These are phyloP conservation scores for Cercospora zeae-maydis DNA, from an alignment of 2,329 filamentous ascomycete species.

Conservation along the genomic window DNA sequence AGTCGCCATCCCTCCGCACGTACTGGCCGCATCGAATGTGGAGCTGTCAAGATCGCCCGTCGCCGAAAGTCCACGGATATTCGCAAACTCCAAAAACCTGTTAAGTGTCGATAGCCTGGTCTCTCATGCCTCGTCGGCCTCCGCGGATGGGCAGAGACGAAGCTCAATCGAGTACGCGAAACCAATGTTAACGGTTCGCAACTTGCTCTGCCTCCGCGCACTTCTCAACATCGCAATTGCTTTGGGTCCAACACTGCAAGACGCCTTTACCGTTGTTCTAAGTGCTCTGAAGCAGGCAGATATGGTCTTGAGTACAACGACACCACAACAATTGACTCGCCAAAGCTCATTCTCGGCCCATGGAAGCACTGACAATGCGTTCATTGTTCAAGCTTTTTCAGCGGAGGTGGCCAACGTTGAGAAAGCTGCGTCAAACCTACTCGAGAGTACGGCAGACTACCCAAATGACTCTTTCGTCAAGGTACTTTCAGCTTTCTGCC, in stretches of 20 bases:
- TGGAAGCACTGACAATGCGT: slow-evolving; percentile 27
- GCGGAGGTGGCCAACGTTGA: slow-evolving; percentile 85
- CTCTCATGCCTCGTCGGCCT: slow-evolving; percentile 52
- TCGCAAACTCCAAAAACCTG: slow-evolving; percentile 68
- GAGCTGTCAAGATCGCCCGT: slow-evolving; percentile 33
- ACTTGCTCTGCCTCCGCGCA: slow-evolving; percentile 83
- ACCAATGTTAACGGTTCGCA: slow-evolving; percentile 73
- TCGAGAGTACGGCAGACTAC: slow-evolving; percentile 91
- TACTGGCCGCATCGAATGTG: slow-evolving; percentile 42
- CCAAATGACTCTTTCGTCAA: slow-evolving; percentile 76
- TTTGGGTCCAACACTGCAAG: slow-evolving; percentile 77
- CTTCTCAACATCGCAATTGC: slow-evolving; percentile 95
- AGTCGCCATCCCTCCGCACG: slow-evolving; percentile 81
- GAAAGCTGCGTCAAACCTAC: slow-evolving; percentile 75
- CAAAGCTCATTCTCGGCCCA: slow-evolving; percentile 20
- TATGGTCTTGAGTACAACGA: slow-evolving; percentile 64
- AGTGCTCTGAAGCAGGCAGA: slow-evolving; percentile 92
- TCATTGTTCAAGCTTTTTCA: slow-evolving; percentile 49
- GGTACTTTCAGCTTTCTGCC: slow-evolving; percentile 71
- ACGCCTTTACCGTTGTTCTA: slow-evolving; percentile 85
- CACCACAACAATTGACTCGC: slow-evolving; percentile 29
- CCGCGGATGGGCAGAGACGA: slow-evolving; percentile 55
- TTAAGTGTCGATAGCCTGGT: slow-evolving; percentile 70
- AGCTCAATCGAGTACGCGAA: slow-evolving; percentile 52
- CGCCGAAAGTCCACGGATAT: slow-evolving; percentile 56